Conservation (phyloP, 2,329 filamentous ascomycete species). For the Monosporascus sp. region DNA sequence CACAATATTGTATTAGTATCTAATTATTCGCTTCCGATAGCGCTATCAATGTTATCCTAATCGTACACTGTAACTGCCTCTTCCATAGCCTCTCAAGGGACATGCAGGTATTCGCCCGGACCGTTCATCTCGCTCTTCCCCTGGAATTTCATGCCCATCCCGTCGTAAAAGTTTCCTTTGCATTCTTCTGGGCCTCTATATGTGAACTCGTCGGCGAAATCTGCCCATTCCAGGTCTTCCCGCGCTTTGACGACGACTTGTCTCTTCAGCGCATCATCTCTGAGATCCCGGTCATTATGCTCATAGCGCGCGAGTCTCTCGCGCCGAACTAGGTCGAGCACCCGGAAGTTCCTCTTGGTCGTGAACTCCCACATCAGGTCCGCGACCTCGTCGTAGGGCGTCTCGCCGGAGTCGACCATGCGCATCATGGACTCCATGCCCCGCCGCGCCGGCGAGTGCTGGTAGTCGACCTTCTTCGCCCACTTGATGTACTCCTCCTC, state of each 20-base stretch:
- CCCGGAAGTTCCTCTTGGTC: background rate
- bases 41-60: too few relatives aligned
- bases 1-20: background rate
- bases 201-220: slow-evolving; percentile 1
- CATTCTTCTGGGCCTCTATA: background rate
- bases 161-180: slow-evolving; percentile 2
- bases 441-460: background rate
- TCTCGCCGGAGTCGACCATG: slow-evolving; percentile 1
- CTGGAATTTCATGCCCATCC: background rate
- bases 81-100: background rate
- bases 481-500: slow-evolving; percentile 12
- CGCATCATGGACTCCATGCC: background rate
- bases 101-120: background rate
- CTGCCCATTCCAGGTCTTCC: background rate
- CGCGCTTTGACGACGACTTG: background rate
- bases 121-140: slow-evolving; percentile 1
- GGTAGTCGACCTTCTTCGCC: slow-evolving; percentile 5
- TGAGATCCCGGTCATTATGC: background rate
- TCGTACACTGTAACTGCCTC: background rate
- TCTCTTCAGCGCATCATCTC: background rate
- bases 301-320: background rate
- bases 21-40: too few relatives aligned
- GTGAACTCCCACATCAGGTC: background rate
- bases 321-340: background rate
- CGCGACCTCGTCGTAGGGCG: slow-evolving; percentile 1